Base-by-base conservation (phyloP, 2,329 filamentous ascomycete genomes). In the Penicillium sp. region DNA sequence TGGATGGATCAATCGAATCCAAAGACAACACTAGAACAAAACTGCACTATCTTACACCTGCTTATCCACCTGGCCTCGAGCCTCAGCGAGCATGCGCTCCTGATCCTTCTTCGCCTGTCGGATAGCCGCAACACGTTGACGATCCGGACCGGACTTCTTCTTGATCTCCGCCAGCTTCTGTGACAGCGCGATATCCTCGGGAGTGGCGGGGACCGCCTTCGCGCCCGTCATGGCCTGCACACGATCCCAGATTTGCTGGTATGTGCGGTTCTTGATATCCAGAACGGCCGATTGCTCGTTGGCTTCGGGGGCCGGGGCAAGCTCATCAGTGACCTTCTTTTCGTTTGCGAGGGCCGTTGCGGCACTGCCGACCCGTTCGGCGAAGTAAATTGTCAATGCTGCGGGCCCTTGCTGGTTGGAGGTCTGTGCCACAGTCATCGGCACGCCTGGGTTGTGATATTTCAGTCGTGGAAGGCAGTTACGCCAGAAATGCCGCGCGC, bases 371-470 rank as follows among this genome's bases (percentile, higher is more conserved):
- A 69, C 55, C 25, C 65, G 54, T 56, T 70, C 70, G 43, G 72
- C 69, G 56, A 77, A 78, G 59, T 77, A 77, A 59, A 77, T 69
- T 50, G 74, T 74, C 62, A 78, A 63, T 36, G 69, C 67, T 30
- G 75, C 68, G 41, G 71, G 72, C 3, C 65, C 69, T 22, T 69
- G 72, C 63, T 85, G 80, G 42, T 86, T 76, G 36, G 72, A 67
- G 60, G 83, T 86, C 56, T 89, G 88, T 73, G 88, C 87, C 66
- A 96, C 84, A 56, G 89, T 86, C 83, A 97, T 95, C 41, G 88
- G 85, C 43, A 97, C 75, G 12, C 85, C 78, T 0, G 94, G 94
- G 73, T 99, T 99, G 81, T 96, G 88, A 78, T 87, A 99, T 81
- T 99, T 97, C 63, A 99, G 81, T 55, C 90, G 85, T 22, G 90